Percentiles rank a stretch among this genome's conserved stretches.
Conservation (phyloP, 352 stramenopile species). For the Globisporangium rhizosaccharum region DNA sequence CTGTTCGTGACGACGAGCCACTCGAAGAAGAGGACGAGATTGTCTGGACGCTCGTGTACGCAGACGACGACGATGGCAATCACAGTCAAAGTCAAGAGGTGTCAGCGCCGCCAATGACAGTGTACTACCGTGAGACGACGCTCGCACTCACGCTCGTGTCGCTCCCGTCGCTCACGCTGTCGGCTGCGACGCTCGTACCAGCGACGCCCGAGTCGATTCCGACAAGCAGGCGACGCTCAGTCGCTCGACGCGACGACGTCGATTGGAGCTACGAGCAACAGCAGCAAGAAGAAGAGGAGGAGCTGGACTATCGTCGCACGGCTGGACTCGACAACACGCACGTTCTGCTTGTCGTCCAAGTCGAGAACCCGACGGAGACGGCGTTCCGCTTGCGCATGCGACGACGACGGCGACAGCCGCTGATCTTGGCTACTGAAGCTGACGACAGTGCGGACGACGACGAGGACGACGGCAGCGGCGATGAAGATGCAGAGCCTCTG, state of each 20-base stretch:
- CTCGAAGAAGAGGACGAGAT: conserved; percentile 37
- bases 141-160: conserved; percentile 37
- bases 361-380: conserved; percentile 70
- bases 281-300: too few species aligned
- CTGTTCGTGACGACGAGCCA: conserved; percentile 5
- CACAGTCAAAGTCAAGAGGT: too few species aligned
- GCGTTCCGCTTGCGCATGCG: conserved; percentile 47
- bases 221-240: background rate
- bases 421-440: background rate
- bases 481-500: background rate
- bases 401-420: background rate
- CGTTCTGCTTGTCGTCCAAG: conserved; percentile 42
- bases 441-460: background rate
- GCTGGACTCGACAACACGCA: conserved; percentile 43
- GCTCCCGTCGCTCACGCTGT: conserved; percentile 46
- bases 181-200: conserved; percentile 30
- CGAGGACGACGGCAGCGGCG: conserved; percentile 1
- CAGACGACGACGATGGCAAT: conserved; percentile 6
- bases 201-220: conserved; percentile 18
- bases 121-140: conserved; percentile 56
- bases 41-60: conserved; percentile 65
- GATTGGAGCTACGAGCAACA: background rate
- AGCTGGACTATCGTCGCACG: background rate
- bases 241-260: background rate
- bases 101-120: conserved; percentile 3